Percentiles rank a stretch among this genome's conserved stretches.
Evolutionary conservation across 2,329 filamentous ascomycete genomes (phyloP).

Genomic region (Arthrobotrys megalospora): DNA sequence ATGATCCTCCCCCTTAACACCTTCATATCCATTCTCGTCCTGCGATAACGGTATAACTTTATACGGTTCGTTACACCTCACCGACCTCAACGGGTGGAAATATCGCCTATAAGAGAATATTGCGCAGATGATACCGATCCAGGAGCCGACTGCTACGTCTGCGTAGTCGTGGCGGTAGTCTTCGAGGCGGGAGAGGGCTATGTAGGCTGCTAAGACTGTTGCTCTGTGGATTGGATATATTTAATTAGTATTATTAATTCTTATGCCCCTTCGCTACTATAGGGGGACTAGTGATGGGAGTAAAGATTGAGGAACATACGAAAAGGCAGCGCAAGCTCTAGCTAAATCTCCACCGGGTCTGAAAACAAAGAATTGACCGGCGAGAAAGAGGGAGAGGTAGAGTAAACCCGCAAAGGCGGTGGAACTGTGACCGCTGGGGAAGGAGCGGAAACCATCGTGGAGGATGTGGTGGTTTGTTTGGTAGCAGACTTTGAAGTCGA

Average conservation of each 20-base stretch:
- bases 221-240: slow-evolving; percentile 32
- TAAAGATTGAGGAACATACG: slow-evolving; percentile 28
- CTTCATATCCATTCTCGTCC: slow-evolving; percentile 50
- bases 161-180: slow-evolving; percentile 81
- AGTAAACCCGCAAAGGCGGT: slow-evolving; percentile 85
- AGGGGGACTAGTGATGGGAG: not conserved
- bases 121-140: slow-evolving; percentile 74
- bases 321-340: slow-evolving; percentile 31
- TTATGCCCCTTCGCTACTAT: not conserved
- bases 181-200: slow-evolving; percentile 78
- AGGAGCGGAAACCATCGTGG: slow-evolving; percentile 87
- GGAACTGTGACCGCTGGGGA: slow-evolving; percentile 84
- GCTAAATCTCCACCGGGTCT: slow-evolving; percentile 42
- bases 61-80: slow-evolving; percentile 54
- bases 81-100: slow-evolving; percentile 43
- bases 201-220: slow-evolving; percentile 74
- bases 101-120: slow-evolving; percentile 76
- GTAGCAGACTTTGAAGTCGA: slow-evolving; percentile 80
- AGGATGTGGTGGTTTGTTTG: slow-evolving; percentile 78
- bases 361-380: slow-evolving; percentile 53
- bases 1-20: slow-evolving; percentile 29
- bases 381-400: slow-evolving; percentile 74
- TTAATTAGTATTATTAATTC: not conserved
- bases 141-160: slow-evolving; percentile 76
- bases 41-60: slow-evolving; percentile 7